Percentiles rank a stretch among this genome's conserved stretches.
Conservation (phyloP, 1,284 basidiomycete genomes). For the Mrakiaceae sp. region DNA sequence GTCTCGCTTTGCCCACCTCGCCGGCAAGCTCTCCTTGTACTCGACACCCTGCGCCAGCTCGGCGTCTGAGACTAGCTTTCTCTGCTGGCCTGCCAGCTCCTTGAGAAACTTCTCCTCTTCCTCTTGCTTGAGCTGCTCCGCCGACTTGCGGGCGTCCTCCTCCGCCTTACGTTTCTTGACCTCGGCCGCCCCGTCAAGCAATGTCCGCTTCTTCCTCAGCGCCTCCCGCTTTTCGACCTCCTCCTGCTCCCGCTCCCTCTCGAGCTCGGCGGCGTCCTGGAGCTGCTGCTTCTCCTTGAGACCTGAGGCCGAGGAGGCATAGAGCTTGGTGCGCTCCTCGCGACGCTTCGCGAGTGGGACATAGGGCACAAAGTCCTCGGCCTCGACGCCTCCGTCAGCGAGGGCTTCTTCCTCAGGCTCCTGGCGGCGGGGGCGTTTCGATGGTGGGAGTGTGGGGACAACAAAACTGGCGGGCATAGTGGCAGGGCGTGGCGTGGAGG, state of each 20-base stretch:
- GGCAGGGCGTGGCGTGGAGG: too few relatives aligned
- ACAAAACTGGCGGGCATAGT: too few relatives aligned
- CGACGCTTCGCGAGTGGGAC: slow-evolving; percentile 77
- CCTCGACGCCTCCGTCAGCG: slow-evolving; percentile 18
- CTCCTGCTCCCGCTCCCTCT: slow-evolving; percentile 61
- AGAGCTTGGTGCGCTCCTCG: slow-evolving; percentile 63
- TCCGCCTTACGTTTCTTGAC: slow-evolving; percentile 68
- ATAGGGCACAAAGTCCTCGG: slow-evolving; percentile 64
- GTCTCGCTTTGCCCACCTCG: slow-evolving; percentile 43
- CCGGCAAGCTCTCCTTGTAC: slow-evolving; percentile 75
- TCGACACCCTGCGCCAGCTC: slow-evolving; percentile 87
- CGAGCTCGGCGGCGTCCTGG: slow-evolving; percentile 44
- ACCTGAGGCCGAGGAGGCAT: slow-evolving; percentile 30
- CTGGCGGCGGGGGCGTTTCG: neutral
- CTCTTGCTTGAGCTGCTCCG: slow-evolving; percentile 70
- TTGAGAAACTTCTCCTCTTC: slow-evolving; percentile 81
- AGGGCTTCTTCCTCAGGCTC: neutral
- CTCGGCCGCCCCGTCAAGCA: slow-evolving; percentile 83
- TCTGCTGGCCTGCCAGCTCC: slow-evolving; percentile 71
- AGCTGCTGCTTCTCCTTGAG: slow-evolving; percentile 44
- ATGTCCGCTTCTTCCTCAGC: slow-evolving; percentile 65
- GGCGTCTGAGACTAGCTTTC: slow-evolving; percentile 81
- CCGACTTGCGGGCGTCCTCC: slow-evolving; percentile 78
- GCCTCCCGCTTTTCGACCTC: slow-evolving; percentile 61
- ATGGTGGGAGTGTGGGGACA: too few relatives aligned